Conservation (phyloP, 345 rosid genomes). For the Corymbia maculata region DNA sequence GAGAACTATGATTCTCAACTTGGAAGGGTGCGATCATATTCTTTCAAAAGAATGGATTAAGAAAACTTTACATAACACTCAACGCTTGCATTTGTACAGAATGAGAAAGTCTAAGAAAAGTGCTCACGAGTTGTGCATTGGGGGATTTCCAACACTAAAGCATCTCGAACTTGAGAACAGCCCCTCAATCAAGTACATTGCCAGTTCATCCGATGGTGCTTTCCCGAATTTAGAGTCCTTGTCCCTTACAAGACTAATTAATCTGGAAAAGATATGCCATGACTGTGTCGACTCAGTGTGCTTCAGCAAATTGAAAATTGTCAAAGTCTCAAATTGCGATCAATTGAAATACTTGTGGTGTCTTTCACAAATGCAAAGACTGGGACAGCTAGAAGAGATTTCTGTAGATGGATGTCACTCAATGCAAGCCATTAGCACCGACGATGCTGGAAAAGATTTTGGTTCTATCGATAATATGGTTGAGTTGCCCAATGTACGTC, state of each 20-base stretch:
- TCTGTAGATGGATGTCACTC: accelerated
- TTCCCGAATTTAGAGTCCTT: neutral
- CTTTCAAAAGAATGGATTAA: neutral
- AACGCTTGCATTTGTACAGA: accelerated
- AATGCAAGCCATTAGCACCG: neutral
- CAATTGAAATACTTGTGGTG: neutral
- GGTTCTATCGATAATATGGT: accelerated
- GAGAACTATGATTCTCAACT: neutral
- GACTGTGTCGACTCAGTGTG: neutral
- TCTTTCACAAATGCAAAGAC: neutral
- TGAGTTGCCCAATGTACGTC: neutral
- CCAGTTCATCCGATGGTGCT: neutral
- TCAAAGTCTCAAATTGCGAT: accelerated
- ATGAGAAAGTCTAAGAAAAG: neutral
- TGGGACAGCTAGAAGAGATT: neutral
- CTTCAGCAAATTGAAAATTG: neutral
- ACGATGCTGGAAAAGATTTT: neutral
- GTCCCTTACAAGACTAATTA: no score
- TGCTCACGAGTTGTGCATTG: neutral
- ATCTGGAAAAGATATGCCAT: neutral
- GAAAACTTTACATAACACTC: neutral
- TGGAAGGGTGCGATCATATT: neutral
- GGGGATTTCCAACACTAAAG: neutral
- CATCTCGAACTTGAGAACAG: neutral
- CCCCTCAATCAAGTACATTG: neutral